These are phyloP conservation scores for Plasmodium berghei DNA, from an alignment of 169 alveolate species.

Conservation along the genomic window DNA sequence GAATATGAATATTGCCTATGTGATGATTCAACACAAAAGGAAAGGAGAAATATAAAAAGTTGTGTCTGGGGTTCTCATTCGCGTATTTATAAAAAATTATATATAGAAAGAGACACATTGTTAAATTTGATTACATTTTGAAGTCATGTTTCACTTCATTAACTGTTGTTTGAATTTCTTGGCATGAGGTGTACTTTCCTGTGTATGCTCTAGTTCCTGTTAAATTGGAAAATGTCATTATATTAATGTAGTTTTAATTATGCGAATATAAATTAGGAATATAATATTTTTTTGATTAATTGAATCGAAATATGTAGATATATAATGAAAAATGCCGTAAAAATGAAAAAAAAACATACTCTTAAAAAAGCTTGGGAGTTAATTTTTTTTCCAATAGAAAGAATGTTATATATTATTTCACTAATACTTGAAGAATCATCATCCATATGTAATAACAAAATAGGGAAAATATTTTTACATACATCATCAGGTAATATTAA, in stretches of 20 bases:
- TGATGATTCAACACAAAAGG: no score
- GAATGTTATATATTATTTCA: slow-evolving; percentile 28
- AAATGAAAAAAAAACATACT: slow-evolving; percentile 9
- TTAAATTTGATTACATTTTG: not conserved
- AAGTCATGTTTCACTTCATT: slow-evolving; percentile 19
- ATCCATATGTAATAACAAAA: slow-evolving; percentile 57
- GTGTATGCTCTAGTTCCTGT: slow-evolving; percentile 44
- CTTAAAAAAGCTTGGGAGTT: slow-evolving; percentile 9
- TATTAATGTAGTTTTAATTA: no score
- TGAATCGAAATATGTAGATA: no score
- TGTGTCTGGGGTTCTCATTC: no score
- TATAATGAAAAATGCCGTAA: not conserved
- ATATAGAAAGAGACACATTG: no score
- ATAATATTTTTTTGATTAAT: no score
- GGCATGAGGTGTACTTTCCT: slow-evolving; percentile 45
- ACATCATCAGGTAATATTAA: slow-evolving; percentile 15
- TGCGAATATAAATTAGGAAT: no score
- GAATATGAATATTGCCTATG: no score
- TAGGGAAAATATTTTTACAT: slow-evolving; percentile 41
- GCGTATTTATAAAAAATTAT: no score
- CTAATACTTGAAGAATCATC: slow-evolving; percentile 34
- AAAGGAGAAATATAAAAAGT: no score
- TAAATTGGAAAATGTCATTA: not conserved
- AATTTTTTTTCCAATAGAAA: slow-evolving; percentile 16
- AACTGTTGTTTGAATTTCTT: slow-evolving; percentile 33